Conservation (phyloP, 108 stramenopile genomes). For the Nitzschia palea region DNA sequence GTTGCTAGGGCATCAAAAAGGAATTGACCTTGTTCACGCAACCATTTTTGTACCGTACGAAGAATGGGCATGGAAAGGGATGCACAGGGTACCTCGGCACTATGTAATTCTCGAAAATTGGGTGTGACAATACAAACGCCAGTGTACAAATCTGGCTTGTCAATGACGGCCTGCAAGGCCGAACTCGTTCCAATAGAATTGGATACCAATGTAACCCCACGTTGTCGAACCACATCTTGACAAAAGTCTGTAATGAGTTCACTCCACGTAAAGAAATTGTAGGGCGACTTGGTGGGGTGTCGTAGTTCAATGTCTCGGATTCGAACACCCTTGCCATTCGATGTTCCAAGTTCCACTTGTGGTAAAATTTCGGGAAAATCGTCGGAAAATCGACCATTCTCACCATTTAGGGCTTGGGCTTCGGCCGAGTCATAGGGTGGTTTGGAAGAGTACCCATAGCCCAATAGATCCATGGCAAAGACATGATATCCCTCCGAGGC, state of each 20-base stretch:
- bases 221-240: constrained; percentile 50
- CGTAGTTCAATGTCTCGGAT: constrained; percentile 56
- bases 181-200: constrained; percentile 92
- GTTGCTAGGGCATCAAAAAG: constrained; percentile 85
- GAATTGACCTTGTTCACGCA: constrained; percentile 74
- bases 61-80: constrained; percentile 73
- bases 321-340: constrained; percentile 43
- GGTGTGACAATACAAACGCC: constrained; percentile 79
- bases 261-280: constrained; percentile 93
- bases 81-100: constrained; percentile 81
- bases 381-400: constrained; percentile 63
- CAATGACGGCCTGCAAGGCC: constrained; percentile 84
- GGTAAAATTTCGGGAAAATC: constrained; percentile 26
- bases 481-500: constrained; percentile 56
- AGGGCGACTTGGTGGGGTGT: constrained; percentile 71
- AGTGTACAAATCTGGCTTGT: constrained; percentile 68
- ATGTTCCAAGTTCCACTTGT: constrained; percentile 60
- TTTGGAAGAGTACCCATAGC: constrained; percentile 88
- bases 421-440: constrained; percentile 58
- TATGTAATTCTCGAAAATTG: constrained; percentile 89
- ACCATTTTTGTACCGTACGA: constrained; percentile 56
- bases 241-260: constrained; percentile 77
- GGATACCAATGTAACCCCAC: constrained; percentile 75
- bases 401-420: constrained; percentile 58
- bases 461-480: constrained; percentile 88